Conservation (phyloP, 352 stramenopile species). For the Globisporangium heterothallicum region DNA sequence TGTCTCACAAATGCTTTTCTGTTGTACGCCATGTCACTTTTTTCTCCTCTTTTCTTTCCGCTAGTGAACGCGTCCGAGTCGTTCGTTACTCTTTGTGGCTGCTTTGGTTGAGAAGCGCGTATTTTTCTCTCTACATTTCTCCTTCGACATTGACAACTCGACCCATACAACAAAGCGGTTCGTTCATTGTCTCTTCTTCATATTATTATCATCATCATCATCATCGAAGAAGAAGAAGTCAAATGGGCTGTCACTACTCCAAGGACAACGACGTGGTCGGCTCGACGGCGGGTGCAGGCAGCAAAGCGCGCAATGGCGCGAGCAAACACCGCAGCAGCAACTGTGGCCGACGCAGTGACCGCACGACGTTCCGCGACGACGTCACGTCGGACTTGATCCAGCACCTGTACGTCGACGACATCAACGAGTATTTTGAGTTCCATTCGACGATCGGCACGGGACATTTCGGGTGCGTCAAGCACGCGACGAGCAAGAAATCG, state of each 20-base stretch:
- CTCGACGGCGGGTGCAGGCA: constrained; percentile 18
- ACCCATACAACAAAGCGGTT: too few species aligned
- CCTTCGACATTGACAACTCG: too few species aligned
- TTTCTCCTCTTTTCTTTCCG: too few species aligned
- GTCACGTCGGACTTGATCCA: constrained; percentile 70
- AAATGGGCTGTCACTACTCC: constrained; percentile 60
- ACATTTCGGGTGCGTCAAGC: constrained; percentile 69
- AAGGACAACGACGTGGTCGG: constrained; percentile 41
- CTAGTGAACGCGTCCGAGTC: too few species aligned
- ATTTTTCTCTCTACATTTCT: too few species aligned
- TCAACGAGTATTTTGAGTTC: constrained; percentile 61
- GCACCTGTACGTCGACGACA: constrained; percentile 69
- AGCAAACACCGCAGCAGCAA: neutral
- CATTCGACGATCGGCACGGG: constrained; percentile 56
- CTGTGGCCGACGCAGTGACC: constrained; percentile 19
- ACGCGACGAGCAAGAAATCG: constrained; percentile 47
- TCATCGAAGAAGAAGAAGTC: too few species aligned
- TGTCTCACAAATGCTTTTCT: too few species aligned
- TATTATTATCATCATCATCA: neutral
- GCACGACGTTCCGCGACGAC: constrained; percentile 53
- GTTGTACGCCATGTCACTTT: too few species aligned
- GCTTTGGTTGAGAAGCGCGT: too few species aligned
- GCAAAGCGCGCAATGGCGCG: constrained; percentile 11
- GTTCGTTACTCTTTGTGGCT: too few species aligned
- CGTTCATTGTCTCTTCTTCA: neutral